Conservation (phyloP, 805 yeast genomes). For the Huiozyma naganishii region DNA sequence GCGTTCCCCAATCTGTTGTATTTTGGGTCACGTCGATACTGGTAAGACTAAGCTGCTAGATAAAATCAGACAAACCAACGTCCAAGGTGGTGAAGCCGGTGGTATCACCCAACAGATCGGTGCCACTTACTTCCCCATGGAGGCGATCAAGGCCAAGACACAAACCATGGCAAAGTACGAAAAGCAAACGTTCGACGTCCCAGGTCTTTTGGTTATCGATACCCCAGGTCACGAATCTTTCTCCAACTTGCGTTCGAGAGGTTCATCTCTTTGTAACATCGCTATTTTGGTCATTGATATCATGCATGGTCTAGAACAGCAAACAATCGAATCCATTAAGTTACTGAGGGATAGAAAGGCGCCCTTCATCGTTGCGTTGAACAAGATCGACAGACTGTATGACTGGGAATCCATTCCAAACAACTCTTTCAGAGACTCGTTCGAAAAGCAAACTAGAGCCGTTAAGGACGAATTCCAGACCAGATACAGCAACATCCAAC, state of each 20-base stretch:
- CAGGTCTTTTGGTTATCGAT: constrained; percentile 92
- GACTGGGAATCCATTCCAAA: constrained; percentile 89
- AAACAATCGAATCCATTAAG: constrained; percentile 88
- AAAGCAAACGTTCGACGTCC: constrained; percentile 82
- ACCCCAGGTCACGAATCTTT: constrained; percentile 99
- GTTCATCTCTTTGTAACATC: constrained; percentile 97
- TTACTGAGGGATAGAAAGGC: constrained; percentile 94
- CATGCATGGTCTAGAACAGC: constrained; percentile 98
- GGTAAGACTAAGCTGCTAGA: constrained; percentile 97
- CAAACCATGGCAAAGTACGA: constrained; percentile 82
- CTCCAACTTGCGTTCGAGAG: constrained; percentile 94
- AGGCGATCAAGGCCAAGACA: constrained; percentile 83
- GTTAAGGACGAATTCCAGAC: constrained; percentile 90
- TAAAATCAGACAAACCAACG: constrained; percentile 96
- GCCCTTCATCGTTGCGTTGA: constrained; percentile 93
- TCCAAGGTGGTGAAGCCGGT: constrained; percentile 99
- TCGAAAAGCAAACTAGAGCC: constrained; percentile 66
- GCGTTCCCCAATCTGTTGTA: constrained; percentile 98
- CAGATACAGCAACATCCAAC: constrained; percentile 72
- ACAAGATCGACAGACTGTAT: constrained; percentile 94
- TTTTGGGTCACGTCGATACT: constrained; percentile 98
- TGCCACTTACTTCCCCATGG: constrained; percentile 98
- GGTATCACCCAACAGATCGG: constrained; percentile 99
- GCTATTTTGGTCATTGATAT: constrained; percentile 97
- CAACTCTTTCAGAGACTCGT: constrained; percentile 92